Percentiles rank a stretch among this genome's conserved stretches.
These are phyloP conservation scores for Takakia lepidozioides DNA, from an alignment of 225 moss, liverwort and hornwort species.

Conservation along the genomic window DNA sequence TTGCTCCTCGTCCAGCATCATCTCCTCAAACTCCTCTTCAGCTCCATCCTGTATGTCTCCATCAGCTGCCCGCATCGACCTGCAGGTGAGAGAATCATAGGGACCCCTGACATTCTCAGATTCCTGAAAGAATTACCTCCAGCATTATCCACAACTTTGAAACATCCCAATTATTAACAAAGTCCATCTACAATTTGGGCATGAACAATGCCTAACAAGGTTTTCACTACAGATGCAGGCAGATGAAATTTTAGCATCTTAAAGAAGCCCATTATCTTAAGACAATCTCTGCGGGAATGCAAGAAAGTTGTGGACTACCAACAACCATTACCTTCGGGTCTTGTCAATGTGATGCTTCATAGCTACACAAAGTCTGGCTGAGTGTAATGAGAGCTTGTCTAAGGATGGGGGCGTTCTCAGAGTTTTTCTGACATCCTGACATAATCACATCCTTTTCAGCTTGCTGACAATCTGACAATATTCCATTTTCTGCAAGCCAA, in stretches of 20 bases:
- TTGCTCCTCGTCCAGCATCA: slow-evolving; percentile 49
- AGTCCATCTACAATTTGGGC: neutral
- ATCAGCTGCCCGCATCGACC: slow-evolving; percentile 32
- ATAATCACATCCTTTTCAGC: slow-evolving; percentile 9
- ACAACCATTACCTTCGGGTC: slow-evolving; percentile 19
- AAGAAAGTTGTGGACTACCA: neutral
- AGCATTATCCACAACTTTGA: too few relatives aligned
- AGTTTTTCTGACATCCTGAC: slow-evolving; percentile 8
- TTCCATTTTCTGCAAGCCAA: slow-evolving; percentile 17
- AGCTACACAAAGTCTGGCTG: slow-evolving; percentile 49
- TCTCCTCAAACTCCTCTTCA: slow-evolving; percentile 22
- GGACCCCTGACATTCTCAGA: too few relatives aligned
- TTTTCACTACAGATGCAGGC: neutral
- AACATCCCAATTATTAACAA: neutral
- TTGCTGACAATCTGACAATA: neutral
- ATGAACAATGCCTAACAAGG: neutral
- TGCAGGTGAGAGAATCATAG: too few relatives aligned
- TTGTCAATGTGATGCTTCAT: slow-evolving; percentile 46
- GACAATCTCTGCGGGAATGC: neutral
- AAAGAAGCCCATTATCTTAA: neutral
- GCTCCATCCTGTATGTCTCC: neutral
- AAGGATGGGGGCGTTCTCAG: slow-evolving; percentile 12
- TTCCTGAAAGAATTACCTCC: too few relatives aligned
- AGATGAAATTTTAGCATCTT: neutral
- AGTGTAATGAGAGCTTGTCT: slow-evolving; percentile 6